Conservation (phyloP, 192 early-diverging fungal genomes). For the Backusella mclennaniae region DNA sequence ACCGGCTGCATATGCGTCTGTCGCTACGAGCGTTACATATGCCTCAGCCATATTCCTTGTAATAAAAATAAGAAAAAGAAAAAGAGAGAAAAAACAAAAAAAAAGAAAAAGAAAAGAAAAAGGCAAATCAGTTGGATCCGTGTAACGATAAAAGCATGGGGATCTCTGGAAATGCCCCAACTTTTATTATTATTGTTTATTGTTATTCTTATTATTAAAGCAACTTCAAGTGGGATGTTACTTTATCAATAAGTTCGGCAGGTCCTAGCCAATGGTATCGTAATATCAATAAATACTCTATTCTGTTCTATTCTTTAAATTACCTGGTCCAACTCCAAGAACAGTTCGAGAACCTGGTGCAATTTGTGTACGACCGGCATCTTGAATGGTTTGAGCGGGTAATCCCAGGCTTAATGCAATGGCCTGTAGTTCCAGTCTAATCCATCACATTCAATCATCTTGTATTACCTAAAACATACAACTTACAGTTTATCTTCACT, state of each 20-base stretch:
- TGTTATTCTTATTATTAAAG: conserved; percentile 21
- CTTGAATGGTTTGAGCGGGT: conserved; percentile 74
- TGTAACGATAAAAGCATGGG: background rate
- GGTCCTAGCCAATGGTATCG: conserved; percentile 27
- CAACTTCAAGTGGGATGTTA: conserved; percentile 42
- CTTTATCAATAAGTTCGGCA: conserved; percentile 35
- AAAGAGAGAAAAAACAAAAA: background rate
- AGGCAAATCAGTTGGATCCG: background rate
- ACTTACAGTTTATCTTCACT: conserved; percentile 78
- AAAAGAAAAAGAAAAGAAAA: conserved; percentile 3
- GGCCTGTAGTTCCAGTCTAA: conserved; percentile 63
- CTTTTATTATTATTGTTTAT: background rate
- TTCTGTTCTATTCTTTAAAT: too few species aligned
- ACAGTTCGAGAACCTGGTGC: conserved; percentile 91
- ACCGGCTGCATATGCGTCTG: conserved; percentile 82
- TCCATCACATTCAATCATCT: background rate
- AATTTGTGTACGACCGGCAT: conserved; percentile 93
- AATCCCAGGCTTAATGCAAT: conserved; percentile 58
- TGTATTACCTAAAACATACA: too few species aligned
- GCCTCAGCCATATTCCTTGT: conserved; percentile 43
- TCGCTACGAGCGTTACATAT: conserved; percentile 86
- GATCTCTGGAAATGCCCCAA: background rate
- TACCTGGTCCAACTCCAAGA: conserved; percentile 90
- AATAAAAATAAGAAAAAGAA: background rate
- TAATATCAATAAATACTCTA: too few species aligned